A percentile compares a stretch with the other conserved stretches of the same genome.
phyloP scores from a whole-genome alignment of 192 early-diverging fungal species.

The Linnemannia elongata region DNA sequence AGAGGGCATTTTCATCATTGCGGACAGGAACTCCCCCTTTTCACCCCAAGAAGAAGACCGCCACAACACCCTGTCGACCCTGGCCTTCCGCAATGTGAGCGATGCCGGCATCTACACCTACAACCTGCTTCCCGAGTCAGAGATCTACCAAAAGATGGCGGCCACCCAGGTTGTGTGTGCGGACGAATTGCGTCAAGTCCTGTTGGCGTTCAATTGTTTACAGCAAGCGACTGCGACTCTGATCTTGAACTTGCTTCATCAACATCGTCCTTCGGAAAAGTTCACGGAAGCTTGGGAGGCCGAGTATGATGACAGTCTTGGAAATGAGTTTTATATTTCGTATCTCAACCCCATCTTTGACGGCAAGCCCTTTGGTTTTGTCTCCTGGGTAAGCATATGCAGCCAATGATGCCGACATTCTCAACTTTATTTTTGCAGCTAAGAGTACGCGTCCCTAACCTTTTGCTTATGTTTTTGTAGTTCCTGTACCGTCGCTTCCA shows the following conservation, averaged over 20 bases:
- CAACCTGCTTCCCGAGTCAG: slow-evolving; percentile 73
- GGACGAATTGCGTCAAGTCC: slow-evolving; percentile 64
- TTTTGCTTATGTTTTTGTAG: slow-evolving; percentile 14
- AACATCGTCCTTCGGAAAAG: slow-evolving; percentile 62
- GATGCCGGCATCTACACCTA: slow-evolving; percentile 73
- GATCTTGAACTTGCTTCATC: slow-evolving; percentile 75
- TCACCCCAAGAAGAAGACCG: slow-evolving; percentile 51
- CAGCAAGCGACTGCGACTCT: slow-evolving; percentile 71
- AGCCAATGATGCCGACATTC: too few species aligned
- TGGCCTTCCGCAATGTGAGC: slow-evolving; percentile 53
- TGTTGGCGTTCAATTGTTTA: slow-evolving; percentile 69
- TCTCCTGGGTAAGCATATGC: slow-evolving; percentile 60
- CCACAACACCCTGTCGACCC: slow-evolving; percentile 48
- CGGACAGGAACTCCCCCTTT: slow-evolving; percentile 40
- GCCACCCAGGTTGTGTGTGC: slow-evolving; percentile 66
- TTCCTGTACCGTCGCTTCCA: slow-evolving; percentile 64
- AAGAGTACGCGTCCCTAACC: not conserved
- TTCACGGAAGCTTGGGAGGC: slow-evolving; percentile 76
- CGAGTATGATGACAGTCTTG: slow-evolving; percentile 77
- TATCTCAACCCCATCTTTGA: slow-evolving; percentile 68
- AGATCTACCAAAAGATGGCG: slow-evolving; percentile 69
- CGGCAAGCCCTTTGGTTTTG: slow-evolving; percentile 70
- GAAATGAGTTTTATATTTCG: slow-evolving; percentile 75
- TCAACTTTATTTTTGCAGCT: too few species aligned
- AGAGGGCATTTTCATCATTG: slow-evolving; percentile 56